A percentile compares a stretch with the other conserved stretches of the same genome.
Conservation (phyloP, 768 basidiomycete species). For the Mycena floridula region DNA sequence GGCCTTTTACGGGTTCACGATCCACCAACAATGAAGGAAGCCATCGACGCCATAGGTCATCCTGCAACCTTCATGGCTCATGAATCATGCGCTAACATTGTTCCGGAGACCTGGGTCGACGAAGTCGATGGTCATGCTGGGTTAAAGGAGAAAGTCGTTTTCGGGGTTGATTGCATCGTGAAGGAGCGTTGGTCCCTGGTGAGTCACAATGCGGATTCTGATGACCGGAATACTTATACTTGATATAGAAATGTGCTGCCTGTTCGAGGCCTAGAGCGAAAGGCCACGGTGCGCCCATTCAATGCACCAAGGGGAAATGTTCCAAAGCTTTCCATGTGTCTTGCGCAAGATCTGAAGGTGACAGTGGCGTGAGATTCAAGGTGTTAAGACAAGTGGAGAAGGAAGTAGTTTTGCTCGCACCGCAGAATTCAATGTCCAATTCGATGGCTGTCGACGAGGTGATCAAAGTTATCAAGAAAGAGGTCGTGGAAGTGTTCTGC, state of each 20-base stretch:
- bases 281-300: slow-evolving; percentile 76
- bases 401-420: slow-evolving; percentile 66
- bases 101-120: slow-evolving; percentile 93
- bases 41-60: slow-evolving; percentile 38
- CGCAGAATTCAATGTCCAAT: slow-evolving; percentile 9
- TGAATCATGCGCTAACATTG: slow-evolving; percentile 67
- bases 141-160: slow-evolving; percentile 50
- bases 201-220: slow-evolving; percentile 19
- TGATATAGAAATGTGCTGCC: slow-evolving; percentile 76
- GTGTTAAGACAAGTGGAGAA: slow-evolving; percentile 72
- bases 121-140: slow-evolving; percentile 43
- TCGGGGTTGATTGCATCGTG: slow-evolving; percentile 83
- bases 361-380: slow-evolving; percentile 49
- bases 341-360: slow-evolving; percentile 65
- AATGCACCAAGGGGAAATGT: slow-evolving; percentile 94
- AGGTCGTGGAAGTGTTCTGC: slow-evolving; percentile 73
- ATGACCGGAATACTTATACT: not conserved
- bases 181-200: slow-evolving; percentile 93
- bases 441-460: slow-evolving; percentile 18
- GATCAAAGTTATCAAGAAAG: slow-evolving; percentile 68
- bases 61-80: slow-evolving; percentile 69
- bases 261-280: slow-evolving; percentile 68
- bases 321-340: slow-evolving; percentile 90
- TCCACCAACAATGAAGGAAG: slow-evolving; percentile 52
- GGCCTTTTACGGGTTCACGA: slow-evolving; percentile 64